Conservation (phyloP, 306 rosid species). For the Begonia peltatifolia region DNA sequence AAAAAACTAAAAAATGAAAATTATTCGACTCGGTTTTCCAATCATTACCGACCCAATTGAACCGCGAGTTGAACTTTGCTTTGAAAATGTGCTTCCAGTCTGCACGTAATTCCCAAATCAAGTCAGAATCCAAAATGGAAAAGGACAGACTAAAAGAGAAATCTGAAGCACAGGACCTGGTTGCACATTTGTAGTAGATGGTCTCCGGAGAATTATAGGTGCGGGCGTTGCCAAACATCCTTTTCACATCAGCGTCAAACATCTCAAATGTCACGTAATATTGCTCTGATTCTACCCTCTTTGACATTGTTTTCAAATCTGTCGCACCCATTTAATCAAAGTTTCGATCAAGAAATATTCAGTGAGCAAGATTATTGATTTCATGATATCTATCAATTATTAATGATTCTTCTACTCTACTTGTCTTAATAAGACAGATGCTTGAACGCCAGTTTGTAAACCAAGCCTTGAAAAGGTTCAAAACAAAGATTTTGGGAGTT, state of each 20-base stretch:
- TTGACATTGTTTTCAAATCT: conserved; percentile 89
- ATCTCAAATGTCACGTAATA: conserved; percentile 89
- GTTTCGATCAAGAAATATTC: not conserved
- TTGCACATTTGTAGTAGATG: conserved; percentile 75
- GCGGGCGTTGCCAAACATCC: conserved; percentile 87
- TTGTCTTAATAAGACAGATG: no score
- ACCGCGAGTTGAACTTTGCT: conserved; percentile 61
- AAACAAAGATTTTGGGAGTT: not conserved
- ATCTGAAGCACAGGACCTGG: conserved; percentile 32
- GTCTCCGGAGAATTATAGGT: conserved; percentile 91
- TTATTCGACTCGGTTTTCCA: no score
- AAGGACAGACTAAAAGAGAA: not conserved
- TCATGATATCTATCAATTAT: no score
- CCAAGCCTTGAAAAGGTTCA: not conserved
- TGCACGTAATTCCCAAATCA: conserved; percentile 13
- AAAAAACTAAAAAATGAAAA: no score
- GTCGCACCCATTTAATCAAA: conserved; percentile 1
- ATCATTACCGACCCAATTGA: conserved; percentile 22
- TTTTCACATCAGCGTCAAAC: conserved; percentile 81
- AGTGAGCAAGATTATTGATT: no score
- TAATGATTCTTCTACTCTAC: no score
- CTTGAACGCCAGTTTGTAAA: conserved; percentile 1
- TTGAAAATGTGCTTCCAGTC: conserved; percentile 66
- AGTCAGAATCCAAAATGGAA: not conserved
- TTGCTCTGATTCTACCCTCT: conserved; percentile 93